These are phyloP conservation scores for Afroboletus lepidellus DNA, from an alignment of 1,284 basidiomycete species.

Conservation along the genomic window DNA sequence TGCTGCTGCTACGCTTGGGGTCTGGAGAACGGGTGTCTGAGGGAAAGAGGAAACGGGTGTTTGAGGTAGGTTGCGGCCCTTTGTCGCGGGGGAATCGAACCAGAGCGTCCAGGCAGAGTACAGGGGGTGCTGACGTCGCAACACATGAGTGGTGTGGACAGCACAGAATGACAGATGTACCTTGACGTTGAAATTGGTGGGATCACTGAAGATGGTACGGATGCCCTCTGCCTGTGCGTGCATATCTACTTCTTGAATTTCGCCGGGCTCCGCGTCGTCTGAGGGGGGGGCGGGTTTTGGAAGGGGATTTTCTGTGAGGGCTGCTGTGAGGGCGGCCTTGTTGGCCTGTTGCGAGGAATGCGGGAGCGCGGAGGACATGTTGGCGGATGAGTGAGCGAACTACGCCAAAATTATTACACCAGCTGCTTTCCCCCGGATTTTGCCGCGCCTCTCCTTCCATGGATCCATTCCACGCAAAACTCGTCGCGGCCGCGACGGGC, in stretches of 20 bases:
- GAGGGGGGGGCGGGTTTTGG: conserved; percentile 25
- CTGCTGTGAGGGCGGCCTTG: conserved; percentile 69
- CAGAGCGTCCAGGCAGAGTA: conserved; percentile 95
- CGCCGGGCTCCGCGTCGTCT: conserved; percentile 58
- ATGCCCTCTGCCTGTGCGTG: conserved; percentile 77
- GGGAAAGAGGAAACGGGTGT: conserved; percentile 79
- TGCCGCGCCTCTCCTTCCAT: conserved; percentile 39
- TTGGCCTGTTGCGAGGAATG: conserved; percentile 67
- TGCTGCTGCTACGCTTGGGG: conserved; percentile 65
- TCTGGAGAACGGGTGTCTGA: conserved; percentile 66
- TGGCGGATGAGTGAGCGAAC: not conserved
- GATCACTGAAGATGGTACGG: conserved; percentile 88
- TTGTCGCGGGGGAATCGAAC: conserved; percentile 92
- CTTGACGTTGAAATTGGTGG: conserved; percentile 90
- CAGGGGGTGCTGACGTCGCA: conserved; percentile 71
- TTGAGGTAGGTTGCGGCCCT: conserved; percentile 83
- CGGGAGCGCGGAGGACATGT: conserved; percentile 43
- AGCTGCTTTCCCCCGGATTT: conserved; percentile 19
- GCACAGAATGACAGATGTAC: conserved; percentile 39
- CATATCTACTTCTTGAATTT: conserved; percentile 81
- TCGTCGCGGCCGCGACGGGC: conserved; percentile 78
- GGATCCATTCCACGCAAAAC: conserved; percentile 76
- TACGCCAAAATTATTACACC: conserved; percentile 10
- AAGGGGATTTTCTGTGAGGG: conserved; percentile 57
- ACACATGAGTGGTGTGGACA: conserved; percentile 7